Evolutionary conservation across 2,329 filamentous ascomycete species (phyloP).

Genomic region (Cladosporium sphaerospermum): DNA sequence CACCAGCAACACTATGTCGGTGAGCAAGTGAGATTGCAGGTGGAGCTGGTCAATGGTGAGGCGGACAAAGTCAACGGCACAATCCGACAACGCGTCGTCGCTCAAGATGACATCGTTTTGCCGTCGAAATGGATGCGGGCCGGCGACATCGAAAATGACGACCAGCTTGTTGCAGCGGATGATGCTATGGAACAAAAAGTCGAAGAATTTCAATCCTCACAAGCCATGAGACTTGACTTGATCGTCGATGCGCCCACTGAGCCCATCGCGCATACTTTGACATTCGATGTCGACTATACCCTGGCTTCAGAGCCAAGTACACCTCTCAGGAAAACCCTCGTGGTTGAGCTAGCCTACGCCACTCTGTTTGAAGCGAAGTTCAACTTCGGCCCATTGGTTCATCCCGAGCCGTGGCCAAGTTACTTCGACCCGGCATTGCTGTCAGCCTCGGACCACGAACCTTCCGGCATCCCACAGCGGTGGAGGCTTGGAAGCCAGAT

Average conservation of each 20-base stretch:
- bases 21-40: constrained; percentile 62
- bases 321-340: constrained; percentile 66
- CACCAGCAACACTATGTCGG: constrained; percentile 76
- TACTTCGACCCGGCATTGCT: constrained; percentile 57
- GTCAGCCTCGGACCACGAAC: constrained; percentile 24
- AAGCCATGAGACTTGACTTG: constrained; percentile 6
- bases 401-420: constrained; percentile 76
- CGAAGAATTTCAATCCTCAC: neutral
- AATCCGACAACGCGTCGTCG: constrained; percentile 36
- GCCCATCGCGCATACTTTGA: constrained; percentile 58
- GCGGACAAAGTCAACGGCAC: constrained; percentile 68
- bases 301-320: constrained; percentile 74
- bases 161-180: neutral
- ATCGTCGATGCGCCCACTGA: constrained; percentile 35
- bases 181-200: neutral
- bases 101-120: constrained; percentile 13
- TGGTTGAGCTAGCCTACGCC: constrained; percentile 56
- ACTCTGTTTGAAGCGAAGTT: constrained; percentile 90
- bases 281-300: constrained; percentile 69
- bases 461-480: constrained; percentile 65
- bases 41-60: constrained; percentile 76
- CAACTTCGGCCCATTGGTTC: constrained; percentile 72
- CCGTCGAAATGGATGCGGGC: neutral
- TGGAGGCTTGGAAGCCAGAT: constrained; percentile 70
- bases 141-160: neutral